phyloP scores from a whole-genome alignment of 2,329 filamentous ascomycete genomes.

The Penicillium concentricum region DNA sequence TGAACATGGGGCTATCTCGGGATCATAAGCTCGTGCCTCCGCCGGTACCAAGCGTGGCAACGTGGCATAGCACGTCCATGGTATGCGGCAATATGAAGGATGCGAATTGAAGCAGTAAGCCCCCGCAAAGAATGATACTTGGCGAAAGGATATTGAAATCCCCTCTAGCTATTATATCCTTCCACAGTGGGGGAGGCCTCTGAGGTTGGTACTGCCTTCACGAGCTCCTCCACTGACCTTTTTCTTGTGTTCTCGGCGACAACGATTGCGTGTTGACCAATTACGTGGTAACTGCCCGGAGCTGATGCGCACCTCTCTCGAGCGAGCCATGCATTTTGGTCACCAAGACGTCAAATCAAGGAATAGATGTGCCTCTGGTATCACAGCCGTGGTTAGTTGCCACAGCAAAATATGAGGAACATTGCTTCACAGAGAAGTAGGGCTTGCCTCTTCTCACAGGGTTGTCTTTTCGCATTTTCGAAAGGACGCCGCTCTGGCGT shows the following conservation, averaged over 20 bases:
- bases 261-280: neutral
- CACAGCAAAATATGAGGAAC: neutral
- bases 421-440: too few species aligned
- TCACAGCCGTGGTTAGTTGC: too few species aligned
- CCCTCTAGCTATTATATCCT: neutral
- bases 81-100: neutral
- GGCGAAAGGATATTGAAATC: neutral
- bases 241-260: neutral
- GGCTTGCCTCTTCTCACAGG: too few species aligned
- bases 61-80: neutral
- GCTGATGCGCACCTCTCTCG: neutral
- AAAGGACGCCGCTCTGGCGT: too few species aligned
- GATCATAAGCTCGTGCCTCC: too few species aligned
- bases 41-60: too few species aligned
- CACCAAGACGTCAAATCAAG: neutral
- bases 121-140: neutral
- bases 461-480: too few species aligned
- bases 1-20: too few species aligned
- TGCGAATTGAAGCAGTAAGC: neutral
- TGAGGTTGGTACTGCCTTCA: neutral
- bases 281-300: too few species aligned
- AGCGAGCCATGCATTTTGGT: rapidly evolving
- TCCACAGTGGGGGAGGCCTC: too few species aligned
- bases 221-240: neutral
- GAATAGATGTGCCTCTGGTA: neutral